These are phyloP conservation scores for Akanthomyces dipterigenus DNA, from an alignment of 2,329 filamentous ascomycete genomes.

Conservation along the genomic window DNA sequence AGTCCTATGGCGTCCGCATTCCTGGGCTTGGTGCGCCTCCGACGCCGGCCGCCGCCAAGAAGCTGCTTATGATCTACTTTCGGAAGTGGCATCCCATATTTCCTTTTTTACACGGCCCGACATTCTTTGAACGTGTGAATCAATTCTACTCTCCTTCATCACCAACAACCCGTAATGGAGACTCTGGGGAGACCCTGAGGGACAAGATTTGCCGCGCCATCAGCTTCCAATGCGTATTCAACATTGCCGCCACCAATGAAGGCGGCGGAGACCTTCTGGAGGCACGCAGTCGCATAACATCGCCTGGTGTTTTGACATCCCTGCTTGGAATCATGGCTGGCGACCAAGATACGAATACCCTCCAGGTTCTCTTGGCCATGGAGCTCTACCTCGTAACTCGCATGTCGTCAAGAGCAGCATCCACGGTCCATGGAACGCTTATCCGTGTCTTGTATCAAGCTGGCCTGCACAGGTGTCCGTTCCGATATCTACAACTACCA, in stretches of 20 bases:
- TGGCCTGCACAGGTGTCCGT: constrained; percentile 44
- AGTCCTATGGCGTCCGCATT: constrained; percentile 15
- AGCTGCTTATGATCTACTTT: constrained; percentile 42
- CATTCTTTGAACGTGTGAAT: constrained; percentile 39
- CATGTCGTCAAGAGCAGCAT: constrained; percentile 42
- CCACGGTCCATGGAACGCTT: constrained; percentile 40
- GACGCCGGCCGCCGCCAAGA: constrained; percentile 26
- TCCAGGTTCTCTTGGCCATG: constrained; percentile 41
- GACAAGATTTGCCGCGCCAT: constrained; percentile 26
- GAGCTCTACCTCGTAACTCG: constrained; percentile 41
- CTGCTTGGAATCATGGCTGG: constrained; percentile 31
- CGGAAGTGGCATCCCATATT: constrained; percentile 45
- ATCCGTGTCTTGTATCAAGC: constrained; percentile 41
- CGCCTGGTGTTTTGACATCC: constrained; percentile 29
- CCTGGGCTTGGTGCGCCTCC: constrained; percentile 22
- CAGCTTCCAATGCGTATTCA: constrained; percentile 45
- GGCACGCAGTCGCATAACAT: constrained; percentile 28
- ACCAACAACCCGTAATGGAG: not conserved
- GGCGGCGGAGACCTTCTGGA: constrained; percentile 23
- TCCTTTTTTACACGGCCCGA: constrained; percentile 44
- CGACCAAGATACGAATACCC: constrained; percentile 36
- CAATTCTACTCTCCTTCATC: constrained; percentile 26
- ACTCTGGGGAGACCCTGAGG: constrained; percentile 12
- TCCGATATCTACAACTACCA: constrained; percentile 40
- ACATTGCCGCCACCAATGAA: constrained; percentile 30